These are phyloP conservation scores for Macaranga tanarius DNA, from an alignment of 441 rosid genomes.

Conservation along the genomic window DNA sequence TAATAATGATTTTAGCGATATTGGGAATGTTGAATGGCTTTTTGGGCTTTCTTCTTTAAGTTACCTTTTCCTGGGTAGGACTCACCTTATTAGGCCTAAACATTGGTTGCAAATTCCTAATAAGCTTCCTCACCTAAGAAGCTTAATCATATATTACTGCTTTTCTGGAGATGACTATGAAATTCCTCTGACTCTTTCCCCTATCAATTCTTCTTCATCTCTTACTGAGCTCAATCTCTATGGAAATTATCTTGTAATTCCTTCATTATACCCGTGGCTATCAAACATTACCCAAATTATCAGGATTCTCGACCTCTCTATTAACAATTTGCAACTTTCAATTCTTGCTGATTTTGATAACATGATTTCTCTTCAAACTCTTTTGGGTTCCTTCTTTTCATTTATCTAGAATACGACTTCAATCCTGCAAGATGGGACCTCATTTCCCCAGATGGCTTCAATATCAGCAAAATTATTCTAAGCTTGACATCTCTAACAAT, in stretches of 20 bases:
- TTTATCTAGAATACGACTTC: not conserved
- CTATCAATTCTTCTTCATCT: conserved; percentile 15
- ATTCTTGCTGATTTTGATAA: not conserved
- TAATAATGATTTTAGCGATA: not conserved
- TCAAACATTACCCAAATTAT: not conserved
- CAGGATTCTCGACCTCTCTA: not conserved
- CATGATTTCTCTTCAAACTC: conserved; percentile 6
- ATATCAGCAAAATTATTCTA: not conserved
- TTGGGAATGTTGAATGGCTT: conserved; percentile 12
- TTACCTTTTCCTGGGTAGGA: not conserved
- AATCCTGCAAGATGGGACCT: too few relatives aligned
- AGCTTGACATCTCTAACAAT: not conserved
- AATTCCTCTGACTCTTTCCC: too few relatives aligned
- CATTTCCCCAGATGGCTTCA: conserved; percentile 8
- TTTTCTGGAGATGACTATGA: too few relatives aligned
- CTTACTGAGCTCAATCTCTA: conserved; percentile 7
- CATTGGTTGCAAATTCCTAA: too few relatives aligned
- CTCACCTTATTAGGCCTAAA: not conserved
- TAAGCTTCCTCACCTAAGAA: too few relatives aligned
- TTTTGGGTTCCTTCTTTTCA: conserved; percentile 14
- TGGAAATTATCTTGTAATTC: not conserved
- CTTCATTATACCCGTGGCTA: not conserved
- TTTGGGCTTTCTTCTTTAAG: conserved; percentile 14
- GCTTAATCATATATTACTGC: too few relatives aligned
- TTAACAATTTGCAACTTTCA: conserved; percentile 4